Conservation (phyloP, 2,329 filamentous ascomycete species). For the Botrytis medusae region DNA sequence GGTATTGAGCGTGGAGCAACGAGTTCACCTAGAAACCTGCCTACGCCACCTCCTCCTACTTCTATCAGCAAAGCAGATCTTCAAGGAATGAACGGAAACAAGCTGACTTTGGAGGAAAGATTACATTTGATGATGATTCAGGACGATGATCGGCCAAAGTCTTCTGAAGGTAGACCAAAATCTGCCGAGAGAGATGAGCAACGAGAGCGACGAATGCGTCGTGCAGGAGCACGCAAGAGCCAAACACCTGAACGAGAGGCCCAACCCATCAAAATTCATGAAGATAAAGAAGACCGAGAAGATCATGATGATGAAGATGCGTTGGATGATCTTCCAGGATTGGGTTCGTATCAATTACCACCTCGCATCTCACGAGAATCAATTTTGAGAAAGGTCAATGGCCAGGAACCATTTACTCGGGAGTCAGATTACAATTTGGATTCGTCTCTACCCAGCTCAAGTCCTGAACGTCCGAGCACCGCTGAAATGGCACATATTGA, state of each 20-base stretch:
- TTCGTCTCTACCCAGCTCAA: constrained; percentile 59
- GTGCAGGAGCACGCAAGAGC: constrained; percentile 52
- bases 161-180: constrained; percentile 16
- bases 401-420: constrained; percentile 51
- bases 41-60: constrained; percentile 68
- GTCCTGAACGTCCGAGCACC: constrained; percentile 50
- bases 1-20: constrained; percentile 68
- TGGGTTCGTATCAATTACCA: constrained; percentile 64
- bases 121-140: constrained; percentile 87
- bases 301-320: constrained; percentile 57
- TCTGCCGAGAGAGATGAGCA: constrained; percentile 46
- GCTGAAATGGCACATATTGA: constrained; percentile 57
- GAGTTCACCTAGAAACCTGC: constrained; percentile 62
- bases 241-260: constrained; percentile 38
- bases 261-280: constrained; percentile 44
- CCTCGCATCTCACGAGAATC: constrained; percentile 89
- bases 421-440: constrained; percentile 65
- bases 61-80: constrained; percentile 74
- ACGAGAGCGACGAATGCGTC: constrained; percentile 67
- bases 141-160: constrained; percentile 58
- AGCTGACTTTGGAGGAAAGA: constrained; percentile 83
- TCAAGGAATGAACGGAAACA: constrained; percentile 69
- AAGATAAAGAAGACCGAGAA: constrained; percentile 54
- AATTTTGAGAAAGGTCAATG: constrained; percentile 85
- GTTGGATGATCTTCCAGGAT: constrained; percentile 57